Conservation (phyloP, 1,139 yeast genomes). For the Scheffersomyces segobiensis region DNA sequence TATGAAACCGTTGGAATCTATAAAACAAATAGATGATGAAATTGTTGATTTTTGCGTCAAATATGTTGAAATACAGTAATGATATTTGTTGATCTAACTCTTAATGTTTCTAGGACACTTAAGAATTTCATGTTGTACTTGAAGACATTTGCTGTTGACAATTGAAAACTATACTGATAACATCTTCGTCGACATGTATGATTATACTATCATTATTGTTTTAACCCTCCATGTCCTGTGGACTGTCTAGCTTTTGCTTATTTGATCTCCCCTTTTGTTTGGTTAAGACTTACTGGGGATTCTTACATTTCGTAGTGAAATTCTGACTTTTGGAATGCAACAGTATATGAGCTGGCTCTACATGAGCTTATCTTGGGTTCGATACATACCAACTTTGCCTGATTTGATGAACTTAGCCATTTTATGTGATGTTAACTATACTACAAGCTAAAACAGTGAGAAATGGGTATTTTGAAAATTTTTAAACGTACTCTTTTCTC, state of each 20-base stretch:
- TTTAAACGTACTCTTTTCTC: slow-evolving; percentile 9
- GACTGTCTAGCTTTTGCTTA: not conserved
- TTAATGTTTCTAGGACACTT: too few species aligned
- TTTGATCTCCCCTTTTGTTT: too few species aligned
- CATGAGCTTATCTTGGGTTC: not conserved
- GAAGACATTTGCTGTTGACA: too few species aligned
- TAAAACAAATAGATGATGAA: not conserved
- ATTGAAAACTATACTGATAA: not conserved
- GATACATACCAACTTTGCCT: slow-evolving; percentile 97
- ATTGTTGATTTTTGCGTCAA: too few species aligned
- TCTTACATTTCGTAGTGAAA: not conserved
- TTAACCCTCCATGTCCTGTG: not conserved
- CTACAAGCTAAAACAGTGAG: not conserved
- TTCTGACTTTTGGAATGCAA: not conserved
- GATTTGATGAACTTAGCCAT: slow-evolving; percentile 99
- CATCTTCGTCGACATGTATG: not conserved
- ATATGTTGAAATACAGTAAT: too few species aligned
- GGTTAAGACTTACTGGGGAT: not conserved
- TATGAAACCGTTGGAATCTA: not conserved
- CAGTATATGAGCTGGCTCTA: not conserved
- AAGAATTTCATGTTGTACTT: too few species aligned
- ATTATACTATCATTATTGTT: not conserved
- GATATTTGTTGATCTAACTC: too few species aligned
- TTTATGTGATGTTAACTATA: slow-evolving; percentile 30
- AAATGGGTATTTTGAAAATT: slow-evolving; percentile 11